A percentile compares a stretch with the other conserved stretches of the same genome.
phyloP scores from a whole-genome alignment of 345 rosid genomes.

The Kandelia obovata region DNA sequence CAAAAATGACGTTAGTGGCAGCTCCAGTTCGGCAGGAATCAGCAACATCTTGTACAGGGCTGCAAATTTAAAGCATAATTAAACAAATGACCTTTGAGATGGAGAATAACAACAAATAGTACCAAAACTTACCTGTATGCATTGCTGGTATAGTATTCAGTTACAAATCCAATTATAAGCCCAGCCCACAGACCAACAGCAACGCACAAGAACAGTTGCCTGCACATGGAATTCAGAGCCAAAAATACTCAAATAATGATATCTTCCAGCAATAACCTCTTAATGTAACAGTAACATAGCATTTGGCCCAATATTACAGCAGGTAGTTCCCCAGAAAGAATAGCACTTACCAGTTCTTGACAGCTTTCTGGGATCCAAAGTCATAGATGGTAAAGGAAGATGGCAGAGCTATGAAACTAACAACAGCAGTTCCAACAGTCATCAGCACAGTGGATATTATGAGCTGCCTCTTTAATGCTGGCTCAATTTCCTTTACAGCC shows the following conservation, averaged over 20 bases:
- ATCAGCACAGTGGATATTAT: slow-evolving; percentile 64
- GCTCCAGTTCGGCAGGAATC: slow-evolving; percentile 95
- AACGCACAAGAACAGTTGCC: slow-evolving; percentile 73
- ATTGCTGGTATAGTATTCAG: slow-evolving; percentile 71
- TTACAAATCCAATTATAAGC: slow-evolving; percentile 71
- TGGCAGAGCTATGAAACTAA: slow-evolving; percentile 60
- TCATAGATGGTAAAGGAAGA: slow-evolving; percentile 67
- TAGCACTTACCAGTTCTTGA: slow-evolving; percentile 57
- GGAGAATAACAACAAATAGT: not conserved
- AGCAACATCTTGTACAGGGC: slow-evolving; percentile 98
- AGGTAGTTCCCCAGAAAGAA: not conserved
- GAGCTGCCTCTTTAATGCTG: slow-evolving; percentile 65
- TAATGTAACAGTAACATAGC: not conserved
- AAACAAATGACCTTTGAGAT: not conserved
- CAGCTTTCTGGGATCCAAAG: slow-evolving; percentile 66
- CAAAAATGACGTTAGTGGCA: slow-evolving; percentile 73
- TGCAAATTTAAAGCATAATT: slow-evolving; percentile 26
- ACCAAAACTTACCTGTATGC: slow-evolving; percentile 50
- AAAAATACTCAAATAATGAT: not conserved
- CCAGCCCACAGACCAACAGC: slow-evolving; percentile 85
- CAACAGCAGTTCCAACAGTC: slow-evolving; percentile 64
- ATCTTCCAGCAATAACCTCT: not conserved
- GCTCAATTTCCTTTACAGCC: slow-evolving; percentile 67
- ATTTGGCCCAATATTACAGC: not conserved
- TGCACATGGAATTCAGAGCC: slow-evolving; percentile 28